Percentiles rank a stretch among this genome's conserved stretches.
Conservation (phyloP, 305 asterid species). For the Solanum chacoense region DNA sequence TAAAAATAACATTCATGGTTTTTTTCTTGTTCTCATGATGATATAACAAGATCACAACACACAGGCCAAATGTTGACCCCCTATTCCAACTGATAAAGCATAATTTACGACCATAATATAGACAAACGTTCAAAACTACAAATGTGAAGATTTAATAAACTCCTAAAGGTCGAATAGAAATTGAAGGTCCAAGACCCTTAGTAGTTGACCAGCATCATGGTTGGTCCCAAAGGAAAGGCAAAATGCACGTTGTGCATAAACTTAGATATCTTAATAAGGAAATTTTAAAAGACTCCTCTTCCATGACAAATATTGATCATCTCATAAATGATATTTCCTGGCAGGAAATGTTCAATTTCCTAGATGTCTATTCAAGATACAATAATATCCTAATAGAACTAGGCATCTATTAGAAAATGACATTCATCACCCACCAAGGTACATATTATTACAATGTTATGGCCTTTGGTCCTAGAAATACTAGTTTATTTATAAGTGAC, state of each 20-base stretch:
- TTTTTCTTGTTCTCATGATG: no score
- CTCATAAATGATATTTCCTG: background rate
- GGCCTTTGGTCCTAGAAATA: background rate
- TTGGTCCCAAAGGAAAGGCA: background rate
- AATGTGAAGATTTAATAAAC: no score
- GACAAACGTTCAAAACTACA: no score
- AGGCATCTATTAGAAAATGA: background rate
- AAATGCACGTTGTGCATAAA: background rate
- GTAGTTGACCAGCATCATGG: background rate
- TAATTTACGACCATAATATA: background rate
- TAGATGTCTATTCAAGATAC: background rate
- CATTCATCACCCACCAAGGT: background rate
- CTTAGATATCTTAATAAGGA: background rate
- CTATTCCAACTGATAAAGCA: no score
- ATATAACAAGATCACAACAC: no score
- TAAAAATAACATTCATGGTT: background rate
- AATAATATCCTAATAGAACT: background rate
- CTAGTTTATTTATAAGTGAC: background rate
- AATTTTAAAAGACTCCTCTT: no score
- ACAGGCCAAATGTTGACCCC: no score
- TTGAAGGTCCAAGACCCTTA: background rate
- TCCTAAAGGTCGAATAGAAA: background rate
- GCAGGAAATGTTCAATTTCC: no score
- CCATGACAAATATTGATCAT: background rate
- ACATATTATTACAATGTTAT: no score